A percentile compares a stretch with the other conserved stretches of the same genome.
Evolutionary conservation across 2,329 filamentous ascomycete species (phyloP).

Genomic region (Penicillium janthinellum): DNA sequence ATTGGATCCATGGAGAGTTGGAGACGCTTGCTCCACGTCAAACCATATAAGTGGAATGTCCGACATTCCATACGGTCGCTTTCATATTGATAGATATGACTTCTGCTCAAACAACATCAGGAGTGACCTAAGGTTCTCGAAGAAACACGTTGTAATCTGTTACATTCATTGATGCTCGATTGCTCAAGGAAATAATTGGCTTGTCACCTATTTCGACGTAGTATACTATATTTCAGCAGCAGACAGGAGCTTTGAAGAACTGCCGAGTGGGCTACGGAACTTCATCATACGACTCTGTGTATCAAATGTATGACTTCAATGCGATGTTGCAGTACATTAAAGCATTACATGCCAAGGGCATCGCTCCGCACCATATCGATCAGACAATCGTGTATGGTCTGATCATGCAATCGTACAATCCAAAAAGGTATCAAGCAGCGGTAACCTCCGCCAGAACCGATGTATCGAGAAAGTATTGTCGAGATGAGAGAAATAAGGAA

Average conservation of each 20-base stretch:
- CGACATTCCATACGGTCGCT: no score
- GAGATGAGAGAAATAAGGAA: neutral
- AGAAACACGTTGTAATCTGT: no score
- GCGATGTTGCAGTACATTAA: neutral
- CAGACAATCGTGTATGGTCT: slow-evolving; percentile 5
- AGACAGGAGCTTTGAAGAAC: neutral
- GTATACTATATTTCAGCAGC: neutral
- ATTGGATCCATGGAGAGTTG: no score
- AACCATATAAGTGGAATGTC: no score
- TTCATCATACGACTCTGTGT: neutral
- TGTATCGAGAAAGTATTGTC: neutral
- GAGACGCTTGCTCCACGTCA: no score
- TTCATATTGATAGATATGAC: no score
- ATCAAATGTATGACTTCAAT: neutral
- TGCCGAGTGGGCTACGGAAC: no score
- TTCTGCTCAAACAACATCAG: no score
- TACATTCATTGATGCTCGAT: no score
- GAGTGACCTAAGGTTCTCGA: no score
- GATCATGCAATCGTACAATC: neutral
- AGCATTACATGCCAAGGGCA: neutral
- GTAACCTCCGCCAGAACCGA: neutral
- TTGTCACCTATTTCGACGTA: no score
- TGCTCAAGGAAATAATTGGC: no score
- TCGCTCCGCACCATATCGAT: neutral
- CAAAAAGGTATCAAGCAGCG: neutral